These are phyloP conservation scores for Emydomyces testavorans DNA, from an alignment of 2,329 filamentous ascomycete genomes.

Conservation along the genomic window DNA sequence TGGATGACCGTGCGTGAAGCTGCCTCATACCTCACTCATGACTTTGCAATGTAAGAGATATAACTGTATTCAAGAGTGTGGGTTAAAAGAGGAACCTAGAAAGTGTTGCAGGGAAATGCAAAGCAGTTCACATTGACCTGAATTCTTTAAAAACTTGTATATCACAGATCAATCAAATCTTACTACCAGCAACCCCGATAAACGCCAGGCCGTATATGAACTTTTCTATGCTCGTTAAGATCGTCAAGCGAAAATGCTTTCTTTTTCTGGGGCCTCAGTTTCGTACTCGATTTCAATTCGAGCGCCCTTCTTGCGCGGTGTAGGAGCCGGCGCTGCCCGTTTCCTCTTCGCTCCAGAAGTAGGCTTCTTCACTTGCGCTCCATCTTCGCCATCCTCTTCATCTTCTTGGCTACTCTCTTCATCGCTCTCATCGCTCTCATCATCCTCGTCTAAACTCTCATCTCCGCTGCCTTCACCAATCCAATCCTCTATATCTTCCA, in stretches of 20 bases:
- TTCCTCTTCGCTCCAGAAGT: slow-evolving; percentile 46
- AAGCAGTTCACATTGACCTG: background rate
- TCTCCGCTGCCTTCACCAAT: slow-evolving; percentile 57
- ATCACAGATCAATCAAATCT: background rate
- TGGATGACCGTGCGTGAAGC: too few species aligned
- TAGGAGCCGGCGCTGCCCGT: slow-evolving; percentile 40
- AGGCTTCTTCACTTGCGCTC: slow-evolving; percentile 38
- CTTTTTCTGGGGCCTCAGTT: slow-evolving; percentile 51
- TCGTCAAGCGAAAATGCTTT: slow-evolving; percentile 35
- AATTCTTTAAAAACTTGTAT: background rate
- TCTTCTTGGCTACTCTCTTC: slow-evolving; percentile 48
- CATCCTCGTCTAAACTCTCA: slow-evolving; percentile 39
- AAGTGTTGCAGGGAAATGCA: too few species aligned
- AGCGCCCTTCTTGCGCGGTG: slow-evolving; percentile 51
- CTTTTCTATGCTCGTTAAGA: slow-evolving; percentile 4
- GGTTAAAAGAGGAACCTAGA: too few species aligned
- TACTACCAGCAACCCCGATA: background rate
- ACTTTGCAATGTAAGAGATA: too few species aligned
- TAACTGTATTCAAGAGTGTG: too few species aligned
- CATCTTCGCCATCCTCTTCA: slow-evolving; percentile 42
- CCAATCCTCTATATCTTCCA: slow-evolving; percentile 97
- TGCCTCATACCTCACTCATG: too few species aligned
- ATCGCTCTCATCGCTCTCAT: slow-evolving; percentile 48
- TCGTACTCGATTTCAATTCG: slow-evolving; percentile 69
- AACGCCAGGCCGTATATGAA: slow-evolving; percentile 2